Base-by-base conservation (phyloP, 345 rosid genomes). In the Rhodamnia argentea region DNA sequence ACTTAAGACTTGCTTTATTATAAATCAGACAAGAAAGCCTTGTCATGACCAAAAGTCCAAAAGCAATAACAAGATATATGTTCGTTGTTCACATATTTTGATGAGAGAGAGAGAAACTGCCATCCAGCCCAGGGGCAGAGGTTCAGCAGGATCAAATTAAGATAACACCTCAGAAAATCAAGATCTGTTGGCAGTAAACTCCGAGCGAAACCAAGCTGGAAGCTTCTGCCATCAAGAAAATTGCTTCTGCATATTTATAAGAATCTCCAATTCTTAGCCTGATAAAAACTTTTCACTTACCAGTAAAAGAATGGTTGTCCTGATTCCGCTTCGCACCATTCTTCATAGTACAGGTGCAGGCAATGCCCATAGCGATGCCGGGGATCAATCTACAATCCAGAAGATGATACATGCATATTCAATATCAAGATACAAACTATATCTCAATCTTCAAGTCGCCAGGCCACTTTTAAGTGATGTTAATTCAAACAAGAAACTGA, bases 251-350 rank as follows among this genome's bases (percentile, higher is more conserved):
- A 20, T 4, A 37, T 10, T 70, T 32, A 18, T 18, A 37, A 37
- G 7, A 70, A 70, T 18, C 47, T 9, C 13, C 47, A 23, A 9
- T 70, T 70, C 47, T 70, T 37, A 70, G 7, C 81, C 81, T 0
- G 47, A 70, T 37, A 9, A 37, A 70, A 37, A 70, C 47, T 18
- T 70, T 18, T 70, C 20, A 40, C 87, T 87, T 88, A 97, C 99
- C 99, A 96, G 92, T 92, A 94, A 88, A 96, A 95, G 90, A 97
- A 97, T 53, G 99, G 99, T 89, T 95, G 96, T 82, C 96, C 95
- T 86, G 97, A 93, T 83, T 92, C 94, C 58, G 91, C 85, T 88
- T 88, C 90, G 85, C 93, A 92, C 99, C 99, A 97, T 84, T 90
- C 96, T 57, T 94, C 93, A 29, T 92, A 96, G 90, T 97, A 97